Base-by-base conservation (phyloP, 495 filamentous ascomycete species). In the Tuber aestivum region DNA sequence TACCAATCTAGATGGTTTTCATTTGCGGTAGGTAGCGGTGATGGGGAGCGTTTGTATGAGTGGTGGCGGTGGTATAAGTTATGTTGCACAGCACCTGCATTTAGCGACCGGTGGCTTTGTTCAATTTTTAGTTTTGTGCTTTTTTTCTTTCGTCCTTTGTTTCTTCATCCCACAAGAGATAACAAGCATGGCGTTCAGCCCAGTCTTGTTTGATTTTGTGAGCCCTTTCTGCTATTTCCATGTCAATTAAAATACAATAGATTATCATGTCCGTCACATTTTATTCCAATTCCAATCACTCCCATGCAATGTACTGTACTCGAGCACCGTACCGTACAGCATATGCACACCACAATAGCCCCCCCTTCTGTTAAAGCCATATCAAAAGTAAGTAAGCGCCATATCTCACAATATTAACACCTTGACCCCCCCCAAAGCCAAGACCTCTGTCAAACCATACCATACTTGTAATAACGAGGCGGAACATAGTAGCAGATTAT, bases 1-100 rank as follows among this genome's bases (percentile, higher is more conserved):
- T 79, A 27, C 77, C 77, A 7, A 70, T 61, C 1, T 65, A 65
- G 56, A 65, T 3, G 32, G 12, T 65, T 65, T 65, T 65, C 7
- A 27, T 65, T 65, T 65, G 56, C n/a, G n/a, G 16, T 14, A 3
- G 56, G 16, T 14, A 3, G 56, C 14, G 27, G 9, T 61, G 12
- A 12, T 35, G 56, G 4, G 56, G 14, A 18, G 20, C 18, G 16
- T 65, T 35, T 18, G 56, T 8, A 50, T 10, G 23, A 50, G 21
- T 1, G 45, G n/a, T 50, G 21, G 45, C 21, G 45, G 45, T 8
- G 10, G 45, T 20, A 45, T 35, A 27, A 18, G 56, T 35, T 65
- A 5, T 65, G 27, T 12, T 65, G 27, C 23, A 61, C 2, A 65
- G 4, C 3, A 8, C 56, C 7, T 14, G 27, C 16, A 65, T 20